Conservation (phyloP, 2,329 filamentous ascomycete genomes). For the Coniochaeta prunicola region DNA sequence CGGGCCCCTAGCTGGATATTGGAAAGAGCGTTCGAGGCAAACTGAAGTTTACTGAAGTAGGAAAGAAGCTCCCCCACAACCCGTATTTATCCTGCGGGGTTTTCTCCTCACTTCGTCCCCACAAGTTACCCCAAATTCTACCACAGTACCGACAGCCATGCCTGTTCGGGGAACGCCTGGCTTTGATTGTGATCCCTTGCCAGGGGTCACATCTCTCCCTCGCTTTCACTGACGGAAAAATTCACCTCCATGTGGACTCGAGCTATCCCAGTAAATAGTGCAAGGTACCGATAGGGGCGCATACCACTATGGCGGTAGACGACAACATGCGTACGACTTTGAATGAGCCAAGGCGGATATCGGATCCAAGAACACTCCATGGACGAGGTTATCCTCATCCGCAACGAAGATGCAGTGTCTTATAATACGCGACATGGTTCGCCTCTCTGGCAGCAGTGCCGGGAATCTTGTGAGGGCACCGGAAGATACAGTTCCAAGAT, state of each 20-base stretch:
- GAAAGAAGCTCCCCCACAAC: background rate
- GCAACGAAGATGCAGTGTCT: background rate
- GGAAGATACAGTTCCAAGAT: background rate
- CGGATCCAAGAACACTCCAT: background rate
- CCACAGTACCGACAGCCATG: background rate
- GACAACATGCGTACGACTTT: background rate
- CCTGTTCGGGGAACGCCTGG: background rate
- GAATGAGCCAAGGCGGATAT: background rate
- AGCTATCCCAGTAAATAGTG: background rate
- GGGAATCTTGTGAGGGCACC: background rate
- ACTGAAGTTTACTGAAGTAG: background rate
- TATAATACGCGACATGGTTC: background rate
- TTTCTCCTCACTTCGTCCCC: background rate
- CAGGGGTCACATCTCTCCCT: background rate
- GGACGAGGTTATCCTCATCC: background rate
- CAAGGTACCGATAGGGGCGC: background rate
- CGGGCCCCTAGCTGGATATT: no score
- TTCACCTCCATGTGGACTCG: background rate
- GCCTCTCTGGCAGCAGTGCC: background rate
- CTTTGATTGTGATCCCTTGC: background rate
- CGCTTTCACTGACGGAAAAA: slow-evolving; percentile 2
- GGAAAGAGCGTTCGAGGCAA: background rate
- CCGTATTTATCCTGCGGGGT: slow-evolving; percentile 1
- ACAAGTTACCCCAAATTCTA: background rate
- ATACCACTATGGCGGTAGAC: background rate